phyloP scores from a whole-genome alignment of 805 yeast species.

The Lipomyces starkeyi region DNA sequence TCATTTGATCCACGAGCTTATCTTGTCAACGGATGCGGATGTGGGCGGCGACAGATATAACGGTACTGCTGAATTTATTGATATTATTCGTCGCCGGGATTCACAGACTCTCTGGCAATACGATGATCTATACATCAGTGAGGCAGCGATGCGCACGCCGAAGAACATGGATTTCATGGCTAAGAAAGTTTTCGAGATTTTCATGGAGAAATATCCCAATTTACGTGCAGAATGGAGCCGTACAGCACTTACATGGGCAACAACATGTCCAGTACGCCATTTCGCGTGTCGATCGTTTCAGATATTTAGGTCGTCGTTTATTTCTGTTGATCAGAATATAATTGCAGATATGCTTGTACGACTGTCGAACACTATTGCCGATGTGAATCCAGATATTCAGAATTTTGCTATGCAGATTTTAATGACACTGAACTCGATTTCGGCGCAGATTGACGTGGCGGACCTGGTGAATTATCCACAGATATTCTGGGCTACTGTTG shows the following conservation, averaged over 20 bases:
- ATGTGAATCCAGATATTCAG: slow-evolving; percentile 86
- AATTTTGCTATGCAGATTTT: slow-evolving; percentile 96
- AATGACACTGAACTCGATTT: slow-evolving; percentile 92
- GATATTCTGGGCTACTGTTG: slow-evolving; percentile 93
- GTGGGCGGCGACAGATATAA: slow-evolving; percentile 23
- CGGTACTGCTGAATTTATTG: slow-evolving; percentile 59
- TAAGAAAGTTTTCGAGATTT: slow-evolving; percentile 64
- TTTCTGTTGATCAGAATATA: slow-evolving; percentile 84
- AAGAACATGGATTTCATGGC: slow-evolving; percentile 79
- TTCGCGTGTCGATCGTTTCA: slow-evolving; percentile 97
- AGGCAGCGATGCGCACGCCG: slow-evolving; percentile 82
- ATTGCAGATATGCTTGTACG: slow-evolving; percentile 92
- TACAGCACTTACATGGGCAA: slow-evolving; percentile 88
- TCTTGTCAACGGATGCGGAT: slow-evolving; percentile 56
- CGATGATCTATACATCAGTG: slow-evolving; percentile 79
- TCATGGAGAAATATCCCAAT: slow-evolving; percentile 52
- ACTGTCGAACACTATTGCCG: slow-evolving; percentile 89
- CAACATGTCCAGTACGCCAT: slow-evolving; percentile 96
- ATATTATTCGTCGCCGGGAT: slow-evolving; percentile 61
- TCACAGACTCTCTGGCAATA: slow-evolving; percentile 74
- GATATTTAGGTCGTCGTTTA: slow-evolving; percentile 80
- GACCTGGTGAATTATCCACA: slow-evolving; percentile 88
- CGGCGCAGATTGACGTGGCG: slow-evolving; percentile 80
- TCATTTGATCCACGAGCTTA: slow-evolving; percentile 70
- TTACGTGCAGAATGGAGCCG: slow-evolving; percentile 88